phyloP scores from a whole-genome alignment of 352 stramenopile genomes.

The Globisporangium irregulare region DNA sequence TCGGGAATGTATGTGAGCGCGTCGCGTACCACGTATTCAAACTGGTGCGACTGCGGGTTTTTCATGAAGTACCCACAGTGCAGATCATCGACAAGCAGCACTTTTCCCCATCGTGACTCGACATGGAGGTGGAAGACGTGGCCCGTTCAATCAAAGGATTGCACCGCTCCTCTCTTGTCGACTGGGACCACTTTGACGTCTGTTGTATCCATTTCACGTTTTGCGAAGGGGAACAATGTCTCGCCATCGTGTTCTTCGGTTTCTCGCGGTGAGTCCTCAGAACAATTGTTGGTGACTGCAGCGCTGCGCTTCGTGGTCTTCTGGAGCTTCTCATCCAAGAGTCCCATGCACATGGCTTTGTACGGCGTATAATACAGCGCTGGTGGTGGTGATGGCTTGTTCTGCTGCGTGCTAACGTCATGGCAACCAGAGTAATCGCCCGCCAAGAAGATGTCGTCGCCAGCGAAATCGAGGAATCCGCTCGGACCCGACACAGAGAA shows the following conservation, averaged over 20 bases:
- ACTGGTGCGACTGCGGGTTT: constrained; percentile 21
- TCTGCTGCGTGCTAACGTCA: no score
- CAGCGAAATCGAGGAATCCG: constrained; percentile 21
- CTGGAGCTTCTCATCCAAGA: constrained; percentile 1
- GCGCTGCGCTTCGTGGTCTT: not conserved
- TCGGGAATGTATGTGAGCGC: not conserved
- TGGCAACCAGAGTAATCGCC: not conserved
- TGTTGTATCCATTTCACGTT: not conserved
- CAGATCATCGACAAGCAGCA: constrained; percentile 39
- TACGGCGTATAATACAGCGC: constrained; percentile 4
- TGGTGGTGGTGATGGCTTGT: not conserved
- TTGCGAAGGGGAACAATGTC: not conserved
- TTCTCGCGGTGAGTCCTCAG: not conserved
- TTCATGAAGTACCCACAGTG: constrained; percentile 27
- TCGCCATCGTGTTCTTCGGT: not conserved
- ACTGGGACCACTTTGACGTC: not conserved
- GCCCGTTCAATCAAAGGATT: not conserved
- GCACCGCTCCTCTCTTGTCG: not conserved
- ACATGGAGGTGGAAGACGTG: constrained; percentile 27
- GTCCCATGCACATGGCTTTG: constrained; percentile 11
- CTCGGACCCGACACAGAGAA: constrained; percentile 26
- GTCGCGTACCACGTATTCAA: constrained; percentile 10
- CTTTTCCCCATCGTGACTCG: constrained; percentile 38
- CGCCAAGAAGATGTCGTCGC: constrained; percentile 23
- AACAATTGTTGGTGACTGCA: not conserved